Percentiles rank a stretch among this genome's conserved stretches.
Evolutionary conservation across 139 green algal species (phyloP).

Genomic region (Nannochloris sp.): DNA sequence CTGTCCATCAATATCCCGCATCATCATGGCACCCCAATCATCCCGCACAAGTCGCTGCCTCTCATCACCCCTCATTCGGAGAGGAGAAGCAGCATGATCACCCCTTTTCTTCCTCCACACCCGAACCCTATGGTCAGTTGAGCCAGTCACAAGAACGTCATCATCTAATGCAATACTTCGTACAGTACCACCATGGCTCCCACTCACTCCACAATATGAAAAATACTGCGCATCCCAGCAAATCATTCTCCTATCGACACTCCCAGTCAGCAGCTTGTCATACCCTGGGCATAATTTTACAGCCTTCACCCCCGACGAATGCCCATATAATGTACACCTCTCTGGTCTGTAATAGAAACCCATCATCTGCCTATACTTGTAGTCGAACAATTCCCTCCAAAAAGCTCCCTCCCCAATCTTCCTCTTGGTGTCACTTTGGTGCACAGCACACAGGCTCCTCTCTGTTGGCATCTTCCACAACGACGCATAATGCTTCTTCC

Average conservation of each 20-base stretch:
- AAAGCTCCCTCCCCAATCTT: not conserved
- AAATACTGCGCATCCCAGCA: not conserved
- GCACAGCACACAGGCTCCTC: not conserved
- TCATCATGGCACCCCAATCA: too few species aligned
- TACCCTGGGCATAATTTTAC: not conserved
- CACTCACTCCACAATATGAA: not conserved
- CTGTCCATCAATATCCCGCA: too few species aligned
- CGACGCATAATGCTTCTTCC: not conserved
- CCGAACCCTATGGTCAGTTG: not conserved
- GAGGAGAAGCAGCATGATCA: not conserved
- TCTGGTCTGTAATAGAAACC: not conserved
- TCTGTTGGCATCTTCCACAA: conserved; percentile 4
- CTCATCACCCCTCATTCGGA: too few species aligned
- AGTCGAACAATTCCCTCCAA: not conserved
- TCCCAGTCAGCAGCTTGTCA: conserved; percentile 7
- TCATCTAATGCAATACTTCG: conserved; percentile 5
- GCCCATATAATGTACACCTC: conserved; percentile 2
- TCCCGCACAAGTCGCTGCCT: too few species aligned
- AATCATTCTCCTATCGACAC: not conserved
- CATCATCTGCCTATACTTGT: not conserved
- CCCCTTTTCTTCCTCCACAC: not conserved
- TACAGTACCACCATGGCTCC: conserved; percentile 1
- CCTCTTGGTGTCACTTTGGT: not conserved
- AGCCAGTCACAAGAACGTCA: not conserved
- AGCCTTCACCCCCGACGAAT: conserved; percentile 11